These are phyloP conservation scores for Eremothecium coryli DNA, from an alignment of 1,139 yeast species.

Conservation along the genomic window DNA sequence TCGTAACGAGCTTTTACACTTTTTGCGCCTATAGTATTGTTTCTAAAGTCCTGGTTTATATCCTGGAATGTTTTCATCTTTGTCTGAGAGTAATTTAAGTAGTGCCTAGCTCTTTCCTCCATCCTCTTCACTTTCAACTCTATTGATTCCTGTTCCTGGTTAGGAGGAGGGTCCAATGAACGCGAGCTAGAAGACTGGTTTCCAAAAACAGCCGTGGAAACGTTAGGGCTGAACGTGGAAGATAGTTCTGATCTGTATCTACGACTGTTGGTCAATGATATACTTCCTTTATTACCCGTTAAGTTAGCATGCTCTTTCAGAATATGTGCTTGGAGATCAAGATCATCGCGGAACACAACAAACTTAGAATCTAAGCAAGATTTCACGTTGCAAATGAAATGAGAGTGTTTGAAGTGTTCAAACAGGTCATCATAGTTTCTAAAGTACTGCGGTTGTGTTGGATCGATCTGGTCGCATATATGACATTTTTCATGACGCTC, in stretches of 20 bases:
- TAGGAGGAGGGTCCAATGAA: constrained; percentile 14
- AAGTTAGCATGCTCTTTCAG: constrained; percentile 67
- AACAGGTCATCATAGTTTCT: constrained; percentile 65
- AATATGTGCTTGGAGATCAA: constrained; percentile 85
- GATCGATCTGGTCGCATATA: constrained; percentile 68
- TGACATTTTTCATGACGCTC: constrained; percentile 83
- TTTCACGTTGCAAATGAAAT: constrained; percentile 71
- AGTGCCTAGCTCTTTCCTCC: constrained; percentile 80
- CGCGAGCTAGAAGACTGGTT: constrained; percentile 12
- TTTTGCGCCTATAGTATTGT: constrained; percentile 39
- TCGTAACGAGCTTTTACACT: constrained; percentile 45
- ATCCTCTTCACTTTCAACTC: constrained; percentile 54
- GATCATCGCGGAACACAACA: constrained; percentile 80
- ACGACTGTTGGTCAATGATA: constrained; percentile 22
- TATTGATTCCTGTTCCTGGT: constrained; percentile 18
- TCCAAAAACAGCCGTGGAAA: constrained; percentile 23
- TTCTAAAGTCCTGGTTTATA: constrained; percentile 42
- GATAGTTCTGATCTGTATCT: constrained; percentile 63
- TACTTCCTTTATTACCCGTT: constrained; percentile 38
- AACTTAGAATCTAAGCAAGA: constrained; percentile 82
- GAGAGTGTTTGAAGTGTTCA: constrained; percentile 63
- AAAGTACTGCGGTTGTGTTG: constrained; percentile 67
- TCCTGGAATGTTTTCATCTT: constrained; percentile 42
- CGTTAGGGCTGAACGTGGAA: constrained; percentile 37
- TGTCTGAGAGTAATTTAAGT: constrained; percentile 46